Conservation (phyloP, 192 early-diverging fungal species). For the Paraglomus brasilianum region DNA sequence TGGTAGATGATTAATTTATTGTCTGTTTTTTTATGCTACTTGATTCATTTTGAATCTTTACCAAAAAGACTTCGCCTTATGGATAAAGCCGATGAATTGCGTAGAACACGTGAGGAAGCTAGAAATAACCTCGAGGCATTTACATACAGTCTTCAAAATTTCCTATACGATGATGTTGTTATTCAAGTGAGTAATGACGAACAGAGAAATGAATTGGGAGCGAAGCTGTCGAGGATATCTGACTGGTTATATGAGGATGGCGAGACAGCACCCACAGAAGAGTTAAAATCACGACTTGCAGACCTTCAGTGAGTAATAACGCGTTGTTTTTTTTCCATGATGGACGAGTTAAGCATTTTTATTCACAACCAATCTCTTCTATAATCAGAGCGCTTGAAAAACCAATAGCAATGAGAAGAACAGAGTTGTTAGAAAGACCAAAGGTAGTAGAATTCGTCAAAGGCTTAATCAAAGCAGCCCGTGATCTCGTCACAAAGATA, state of each 20-base stretch:
- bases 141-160: constrained; percentile 83
- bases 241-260: constrained; percentile 89
- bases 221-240: constrained; percentile 54
- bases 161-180: constrained; percentile 74
- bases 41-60: neutral
- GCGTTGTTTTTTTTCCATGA: neutral
- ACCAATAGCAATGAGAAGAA: constrained; percentile 46
- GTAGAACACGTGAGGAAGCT: constrained; percentile 76
- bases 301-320: constrained; percentile 40
- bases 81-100: constrained; percentile 71
- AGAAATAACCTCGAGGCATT: constrained; percentile 88
- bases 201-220: constrained; percentile 64
- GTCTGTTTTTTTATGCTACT: no score
- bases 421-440: constrained; percentile 46
- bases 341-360: neutral
- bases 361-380: constrained; percentile 7
- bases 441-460: constrained; percentile 42
- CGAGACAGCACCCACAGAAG: constrained; percentile 65
- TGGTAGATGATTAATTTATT: no score
- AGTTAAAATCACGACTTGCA: constrained; percentile 54
- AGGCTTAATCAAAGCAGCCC: constrained; percentile 36
- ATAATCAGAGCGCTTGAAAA: constrained; percentile 44
- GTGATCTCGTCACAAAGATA: constrained; percentile 47
- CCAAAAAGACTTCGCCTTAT: constrained; percentile 47
- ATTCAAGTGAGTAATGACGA: constrained; percentile 65